Conservation (phyloP, 2,329 filamentous ascomycete genomes). For the Fusarium miscanthi region DNA sequence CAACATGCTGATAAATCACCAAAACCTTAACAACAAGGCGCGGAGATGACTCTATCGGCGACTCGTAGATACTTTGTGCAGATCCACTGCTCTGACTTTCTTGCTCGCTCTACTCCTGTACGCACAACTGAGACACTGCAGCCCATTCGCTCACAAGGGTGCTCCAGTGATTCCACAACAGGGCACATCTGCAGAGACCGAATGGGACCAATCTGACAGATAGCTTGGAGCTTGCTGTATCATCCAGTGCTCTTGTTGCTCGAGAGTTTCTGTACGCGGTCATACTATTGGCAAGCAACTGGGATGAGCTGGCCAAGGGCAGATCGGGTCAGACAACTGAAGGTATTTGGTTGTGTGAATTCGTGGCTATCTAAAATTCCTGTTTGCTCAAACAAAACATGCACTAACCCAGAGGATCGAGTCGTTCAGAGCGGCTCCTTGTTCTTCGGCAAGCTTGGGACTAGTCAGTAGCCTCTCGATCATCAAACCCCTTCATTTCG, state of each 20-base stretch:
- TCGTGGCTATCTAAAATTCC: not conserved
- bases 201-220: not conserved
- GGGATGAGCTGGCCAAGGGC: not conserved
- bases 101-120: constrained; percentile 8
- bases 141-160: constrained; percentile 8
- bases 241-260: not conserved
- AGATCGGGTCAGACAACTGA: not conserved
- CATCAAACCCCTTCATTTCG: constrained; percentile 8
- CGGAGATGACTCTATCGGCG: constrained; percentile 21
- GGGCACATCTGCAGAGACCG: not conserved
- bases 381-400: not conserved
- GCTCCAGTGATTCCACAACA: not conserved
- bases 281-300: not conserved
- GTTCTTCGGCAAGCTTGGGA: not conserved
- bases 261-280: not conserved
- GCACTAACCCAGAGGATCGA: not conserved
- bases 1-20: constrained; percentile 24
- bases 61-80: constrained; percentile 3
- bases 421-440: not conserved
- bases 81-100: constrained; percentile 22
- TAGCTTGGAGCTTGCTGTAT: not conserved
- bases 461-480: not conserved
- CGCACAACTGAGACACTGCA: not conserved
- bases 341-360: not conserved
- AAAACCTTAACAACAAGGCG: not conserved